Evolutionary conservation across 2,329 filamentous ascomycete species (phyloP), one percentile per base, ranked within the genome.

Genomic region (Cladosporium sp.): DNA sequence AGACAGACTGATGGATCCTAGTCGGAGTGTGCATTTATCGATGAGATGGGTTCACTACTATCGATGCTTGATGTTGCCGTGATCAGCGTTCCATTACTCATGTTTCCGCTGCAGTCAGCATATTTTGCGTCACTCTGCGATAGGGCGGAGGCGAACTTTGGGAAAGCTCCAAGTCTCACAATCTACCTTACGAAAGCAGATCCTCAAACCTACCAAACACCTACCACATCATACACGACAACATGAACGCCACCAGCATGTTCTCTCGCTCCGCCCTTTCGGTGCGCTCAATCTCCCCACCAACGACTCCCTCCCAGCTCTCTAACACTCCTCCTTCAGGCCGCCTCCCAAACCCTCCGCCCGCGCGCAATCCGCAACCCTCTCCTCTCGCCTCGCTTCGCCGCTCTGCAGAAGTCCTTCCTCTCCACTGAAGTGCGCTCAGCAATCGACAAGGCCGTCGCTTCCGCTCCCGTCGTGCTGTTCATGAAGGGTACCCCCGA

Each of bases 401-500:
- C 76, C 58, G 70, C 75, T 8, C 71, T 76, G 55, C 75, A 78
- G 64, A 75, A 81, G 59, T 88, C 91, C 58, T 81, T 90, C 39
- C 83, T 99, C 48, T 97, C 93, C 32, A 83, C 87, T 66, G 83
- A 91, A 70, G 94, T 90, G 10, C 85, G 83, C 61, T 76, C 84
- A 37, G 91, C 92, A 24, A 99, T 99, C 68, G 90, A 97, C 74
- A 90, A 91, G 73, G 93, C 93, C 32, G 87, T 99, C 15, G 80
- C 78, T 22, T 92, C 91, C 0, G 89, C 92, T 0, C 93, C 93
- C 2, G 93, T 99, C 0, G 94, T 99, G 1, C 82, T 99, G 58
- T 99, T 99, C 81, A 99, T 99, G 94, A 99, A 99, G 80, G 94
- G 94, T 59, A 97, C 94, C 1, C 94, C 94, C 58, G 92, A 97